Base-by-base conservation (phyloP, 352 stramenopile species). In the Pythium folliculosum region DNA sequence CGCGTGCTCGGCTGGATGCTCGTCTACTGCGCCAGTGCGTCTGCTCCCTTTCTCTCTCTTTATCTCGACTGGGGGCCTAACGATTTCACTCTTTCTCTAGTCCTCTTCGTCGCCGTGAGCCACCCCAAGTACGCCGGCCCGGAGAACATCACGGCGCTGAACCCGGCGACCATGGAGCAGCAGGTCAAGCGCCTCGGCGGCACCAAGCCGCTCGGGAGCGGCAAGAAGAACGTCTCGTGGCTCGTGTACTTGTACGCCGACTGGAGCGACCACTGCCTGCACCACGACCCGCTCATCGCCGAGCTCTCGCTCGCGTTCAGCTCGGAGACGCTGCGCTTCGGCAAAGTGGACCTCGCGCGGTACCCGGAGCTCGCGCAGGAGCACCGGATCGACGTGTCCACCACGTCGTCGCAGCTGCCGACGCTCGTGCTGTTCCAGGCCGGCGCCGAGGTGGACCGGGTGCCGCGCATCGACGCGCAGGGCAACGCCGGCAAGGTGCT, bases 391-490 rank as follows among this genome's bases (percentile, higher is more conserved):
- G 82, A 71, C 64, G 80, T 87, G 27, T 86, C 80, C 5, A 76
- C 81, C 27, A 84, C 78, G 43, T 90, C 83, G 22, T 86, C 67
- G 72, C 85, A 92, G 64, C 66, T 94, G 19, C 83, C 85, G 63
- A 88, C 83, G 17, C 67, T 94, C 22, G 81, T 91, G 49, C 70
- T 94, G n/a, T 94, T 92, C 64, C 77, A 89, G 45, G 58, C 78
- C 55, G 85, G 81, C 37, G 67, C 82, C 45, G 80, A 92, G 64
- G 62, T 73, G 19, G 77, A 84, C 37, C 78, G 85, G 0, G 69
- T 92, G 51, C 85, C 85, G 0, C 71, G 76, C 14, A 75, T 93
- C 64, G 75, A 88, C 45, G 63, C 73, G 12, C 76, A 84, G 44
- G 80, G 75, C 21, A 88, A 79, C 30, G 75, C 86, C 23, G 76